These are phyloP conservation scores for Trichoderma polysporum DNA, from an alignment of 2,329 filamentous ascomycete genomes.

Conservation along the genomic window DNA sequence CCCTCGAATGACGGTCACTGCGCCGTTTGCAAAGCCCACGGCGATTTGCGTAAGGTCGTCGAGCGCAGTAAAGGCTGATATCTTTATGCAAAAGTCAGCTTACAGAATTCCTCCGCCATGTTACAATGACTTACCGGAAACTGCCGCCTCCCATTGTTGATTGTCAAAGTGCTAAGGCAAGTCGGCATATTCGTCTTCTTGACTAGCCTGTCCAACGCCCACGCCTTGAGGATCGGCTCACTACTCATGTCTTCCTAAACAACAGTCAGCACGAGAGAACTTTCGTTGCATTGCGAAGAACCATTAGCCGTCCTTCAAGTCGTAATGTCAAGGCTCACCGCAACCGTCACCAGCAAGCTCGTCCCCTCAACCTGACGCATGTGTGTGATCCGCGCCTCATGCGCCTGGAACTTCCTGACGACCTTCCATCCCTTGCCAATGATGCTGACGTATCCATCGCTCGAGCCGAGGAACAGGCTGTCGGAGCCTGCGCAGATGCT, in stretches of 20 bases:
- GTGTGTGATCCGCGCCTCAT: constrained; percentile 79
- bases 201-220: constrained; percentile 89
- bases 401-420: constrained; percentile 80
- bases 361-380: constrained; percentile 91
- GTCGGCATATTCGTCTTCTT: constrained; percentile 90
- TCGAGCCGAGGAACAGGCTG: constrained; percentile 83
- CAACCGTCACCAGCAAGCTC: constrained; percentile 78
- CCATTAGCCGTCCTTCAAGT: neutral
- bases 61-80: constrained; percentile 84
- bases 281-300: neutral
- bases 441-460: constrained; percentile 83
- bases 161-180: constrained; percentile 79
- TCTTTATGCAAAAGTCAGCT: constrained; percentile 43
- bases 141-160: constrained; percentile 87
- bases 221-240: constrained; percentile 92
- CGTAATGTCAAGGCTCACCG: constrained; percentile 43
- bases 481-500: constrained; percentile 84
- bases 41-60: constrained; percentile 90
- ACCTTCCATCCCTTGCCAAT: constrained; percentile 86
- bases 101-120: too few relatives aligned
- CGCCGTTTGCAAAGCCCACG: constrained; percentile 92
- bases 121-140: constrained; percentile 67
- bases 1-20: constrained; percentile 88
- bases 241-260: constrained; percentile 76
- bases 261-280: neutral